A percentile compares a stretch with the other conserved stretches of the same genome.
Conservation (phyloP, 2,329 filamentous ascomycete genomes). For the Bertia moriformis region DNA sequence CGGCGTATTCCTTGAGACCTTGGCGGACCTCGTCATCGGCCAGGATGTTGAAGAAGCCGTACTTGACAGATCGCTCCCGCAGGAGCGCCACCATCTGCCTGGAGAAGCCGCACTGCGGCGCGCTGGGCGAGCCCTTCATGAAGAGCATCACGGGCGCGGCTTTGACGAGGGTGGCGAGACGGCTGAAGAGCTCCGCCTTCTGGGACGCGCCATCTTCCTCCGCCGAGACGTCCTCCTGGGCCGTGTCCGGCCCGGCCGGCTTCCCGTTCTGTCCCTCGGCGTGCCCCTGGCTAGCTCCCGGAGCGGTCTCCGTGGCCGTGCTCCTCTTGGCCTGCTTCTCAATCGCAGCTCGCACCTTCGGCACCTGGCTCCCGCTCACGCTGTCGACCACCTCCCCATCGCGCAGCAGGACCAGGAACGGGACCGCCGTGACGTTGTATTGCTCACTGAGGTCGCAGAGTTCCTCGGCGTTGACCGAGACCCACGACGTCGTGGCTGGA, state of each 20-base stretch:
- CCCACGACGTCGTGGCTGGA: constrained; percentile 64
- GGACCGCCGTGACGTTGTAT: constrained; percentile 89
- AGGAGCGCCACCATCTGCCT: constrained; percentile 75
- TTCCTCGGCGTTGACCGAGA: constrained; percentile 87
- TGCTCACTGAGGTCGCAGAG: constrained; percentile 79
- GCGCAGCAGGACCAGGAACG: constrained; percentile 73
- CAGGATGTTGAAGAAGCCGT: constrained; percentile 97
- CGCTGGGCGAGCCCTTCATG: constrained; percentile 88
- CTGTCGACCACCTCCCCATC: constrained; percentile 65
- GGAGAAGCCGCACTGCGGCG: constrained; percentile 84
- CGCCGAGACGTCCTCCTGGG: constrained; percentile 13
- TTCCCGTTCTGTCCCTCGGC: constrained; percentile 16
- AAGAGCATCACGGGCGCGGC: constrained; percentile 97
- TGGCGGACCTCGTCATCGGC: constrained; percentile 95
- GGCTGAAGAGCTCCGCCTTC: constrained; percentile 74
- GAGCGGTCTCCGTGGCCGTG: constrained; percentile 17
- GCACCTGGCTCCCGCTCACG: constrained; percentile 77
- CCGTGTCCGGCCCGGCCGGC: constrained; percentile 19
- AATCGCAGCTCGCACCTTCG: constrained; percentile 71
- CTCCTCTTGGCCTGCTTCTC: constrained; percentile 56
- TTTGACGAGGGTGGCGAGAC: constrained; percentile 74
- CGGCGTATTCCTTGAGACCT: constrained; percentile 87
- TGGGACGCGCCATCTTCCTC: constrained; percentile 36
- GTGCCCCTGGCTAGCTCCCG: constrained; percentile 16
- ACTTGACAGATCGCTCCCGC: constrained; percentile 80